Evolutionary conservation across 2,329 filamentous ascomycete species (phyloP).

Genomic region (Coniochaeta prunicola): DNA sequence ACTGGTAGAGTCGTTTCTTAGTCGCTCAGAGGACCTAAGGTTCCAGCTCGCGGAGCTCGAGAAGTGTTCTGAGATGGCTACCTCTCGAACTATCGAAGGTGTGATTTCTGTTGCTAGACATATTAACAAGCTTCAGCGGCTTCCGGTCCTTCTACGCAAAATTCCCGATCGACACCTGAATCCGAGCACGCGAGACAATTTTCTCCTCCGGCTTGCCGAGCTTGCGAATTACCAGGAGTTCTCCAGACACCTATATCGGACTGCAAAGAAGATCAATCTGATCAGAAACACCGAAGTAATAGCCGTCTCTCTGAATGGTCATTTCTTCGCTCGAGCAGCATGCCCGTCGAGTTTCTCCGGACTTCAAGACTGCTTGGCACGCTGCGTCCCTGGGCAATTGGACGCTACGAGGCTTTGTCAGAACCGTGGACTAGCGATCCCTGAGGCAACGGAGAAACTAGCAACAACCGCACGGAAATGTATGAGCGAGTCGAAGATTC

Average conservation of each 20-base stretch:
- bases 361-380: conserved; percentile 6
- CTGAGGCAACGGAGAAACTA: neutral
- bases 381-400: neutral
- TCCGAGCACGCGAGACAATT: neutral
- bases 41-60: neutral
- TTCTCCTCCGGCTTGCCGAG: conserved; percentile 19
- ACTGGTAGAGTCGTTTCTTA: neutral
- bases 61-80: neutral
- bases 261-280: conserved; percentile 21
- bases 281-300: conserved; percentile 20
- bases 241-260: conserved; percentile 23
- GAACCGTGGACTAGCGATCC: neutral
- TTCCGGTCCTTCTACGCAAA: neutral
- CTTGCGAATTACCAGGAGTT: conserved; percentile 28
- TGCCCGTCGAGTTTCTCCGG: neutral
- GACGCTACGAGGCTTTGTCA: neutral
- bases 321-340: conserved; percentile 15
- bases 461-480: neutral
- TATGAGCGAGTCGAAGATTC: conserved; percentile 27
- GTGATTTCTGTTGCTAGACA: neutral
- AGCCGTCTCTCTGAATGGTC: conserved; percentile 18
- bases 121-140: neutral
- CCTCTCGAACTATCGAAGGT: neutral
- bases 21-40: neutral
- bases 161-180: neutral